Evolutionary conservation across 2,329 filamentous ascomycete genomes (phyloP).

Genomic region (Blastomyces parvus): DNA sequence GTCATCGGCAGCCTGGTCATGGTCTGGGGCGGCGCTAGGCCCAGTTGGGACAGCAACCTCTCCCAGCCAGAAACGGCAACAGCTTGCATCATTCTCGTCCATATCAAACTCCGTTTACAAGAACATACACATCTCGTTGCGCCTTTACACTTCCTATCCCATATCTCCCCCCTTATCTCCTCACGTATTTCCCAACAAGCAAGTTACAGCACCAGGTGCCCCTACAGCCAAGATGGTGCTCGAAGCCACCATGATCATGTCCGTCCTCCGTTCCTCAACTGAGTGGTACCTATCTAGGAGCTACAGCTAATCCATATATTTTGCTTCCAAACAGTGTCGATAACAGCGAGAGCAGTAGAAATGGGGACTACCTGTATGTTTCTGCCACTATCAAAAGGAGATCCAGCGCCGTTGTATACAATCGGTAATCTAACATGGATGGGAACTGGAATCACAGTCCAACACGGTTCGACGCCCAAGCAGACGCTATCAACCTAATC

Average conservation of each 20-base stretch:
- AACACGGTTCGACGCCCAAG: slow-evolving; percentile 90
- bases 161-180: neutral
- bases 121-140: neutral
- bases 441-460: no score
- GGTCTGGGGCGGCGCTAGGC: neutral
- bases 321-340: slow-evolving; percentile 58
- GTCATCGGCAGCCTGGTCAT: neutral
- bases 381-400: neutral
- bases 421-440: slow-evolving; percentile 9
- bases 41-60: neutral
- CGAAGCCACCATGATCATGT: slow-evolving; percentile 97
- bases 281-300: neutral
- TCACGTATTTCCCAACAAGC: neutral
- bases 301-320: slow-evolving; percentile 17
- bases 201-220: slow-evolving; percentile 15
- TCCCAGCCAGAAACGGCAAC: slow-evolving; percentile 1
- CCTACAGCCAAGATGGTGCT: slow-evolving; percentile 71
- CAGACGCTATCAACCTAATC: slow-evolving; percentile 87
- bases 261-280: slow-evolving; percentile 17
- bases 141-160: neutral
- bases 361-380: slow-evolving; percentile 70
- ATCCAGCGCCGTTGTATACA: neutral
- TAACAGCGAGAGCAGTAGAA: slow-evolving; percentile 97
- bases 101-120: neutral
- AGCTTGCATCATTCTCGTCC: neutral